Evolutionary conservation across 2,329 filamentous ascomycete species (phyloP).

Genomic region (Aplosporella prunicola): DNA sequence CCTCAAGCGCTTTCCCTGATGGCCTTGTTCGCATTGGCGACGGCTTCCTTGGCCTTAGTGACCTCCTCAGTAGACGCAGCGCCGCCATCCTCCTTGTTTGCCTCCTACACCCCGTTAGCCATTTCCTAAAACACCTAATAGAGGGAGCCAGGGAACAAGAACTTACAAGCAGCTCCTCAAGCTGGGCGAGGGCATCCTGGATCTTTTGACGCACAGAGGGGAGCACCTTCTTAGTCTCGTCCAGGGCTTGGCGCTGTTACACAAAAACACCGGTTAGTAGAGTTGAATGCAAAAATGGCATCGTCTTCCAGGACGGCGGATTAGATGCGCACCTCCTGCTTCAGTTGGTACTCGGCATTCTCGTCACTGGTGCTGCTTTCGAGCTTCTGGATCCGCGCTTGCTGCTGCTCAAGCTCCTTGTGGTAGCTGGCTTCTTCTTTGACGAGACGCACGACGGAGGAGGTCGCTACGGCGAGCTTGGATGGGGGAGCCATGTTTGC

Average conservation of each 20-base stretch:
- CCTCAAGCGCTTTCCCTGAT: conserved; percentile 23
- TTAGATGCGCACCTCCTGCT: conserved; percentile 67
- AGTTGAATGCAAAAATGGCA: background rate
- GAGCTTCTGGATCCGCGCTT: conserved; percentile 60
- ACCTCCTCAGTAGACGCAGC: conserved; percentile 34
- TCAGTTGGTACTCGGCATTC: conserved; percentile 70
- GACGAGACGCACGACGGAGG: conserved; percentile 70
- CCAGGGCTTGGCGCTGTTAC: conserved; percentile 69
- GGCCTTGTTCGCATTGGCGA: conserved; percentile 31
- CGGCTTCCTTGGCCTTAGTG: conserved; percentile 36
- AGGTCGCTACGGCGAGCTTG: conserved; percentile 68
- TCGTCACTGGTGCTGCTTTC: conserved; percentile 53
- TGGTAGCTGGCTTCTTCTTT: conserved; percentile 90
- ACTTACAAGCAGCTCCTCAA: conserved; percentile 64
- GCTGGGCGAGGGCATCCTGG: conserved; percentile 56
- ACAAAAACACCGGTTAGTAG: conserved; percentile 1
- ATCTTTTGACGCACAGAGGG: conserved; percentile 63
- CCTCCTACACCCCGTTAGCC: conserved; percentile 24
- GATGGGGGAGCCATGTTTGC: conserved; percentile 65
- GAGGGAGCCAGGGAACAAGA: too few species aligned
- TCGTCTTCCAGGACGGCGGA: too few species aligned
- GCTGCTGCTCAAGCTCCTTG: conserved; percentile 70
- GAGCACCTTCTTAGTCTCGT: conserved; percentile 81
- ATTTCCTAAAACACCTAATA: background rate
- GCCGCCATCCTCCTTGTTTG: conserved; percentile 30